Evolutionary conservation across 176 grass and related monocot species (phyloP).

Genomic region (Carex scoparia): DNA sequence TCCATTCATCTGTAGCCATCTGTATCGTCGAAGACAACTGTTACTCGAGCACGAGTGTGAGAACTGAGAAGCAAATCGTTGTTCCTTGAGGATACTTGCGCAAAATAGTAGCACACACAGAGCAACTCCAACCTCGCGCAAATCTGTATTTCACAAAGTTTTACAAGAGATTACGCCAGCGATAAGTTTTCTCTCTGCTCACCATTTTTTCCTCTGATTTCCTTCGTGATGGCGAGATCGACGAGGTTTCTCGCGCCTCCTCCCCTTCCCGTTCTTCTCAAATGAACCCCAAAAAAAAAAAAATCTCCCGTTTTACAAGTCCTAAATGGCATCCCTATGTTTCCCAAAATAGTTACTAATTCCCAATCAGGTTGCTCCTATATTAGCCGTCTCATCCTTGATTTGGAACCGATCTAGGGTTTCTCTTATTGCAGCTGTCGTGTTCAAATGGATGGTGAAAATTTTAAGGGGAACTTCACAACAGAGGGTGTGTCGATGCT

Average conservation of each 20-base stretch:
- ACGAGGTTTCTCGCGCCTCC: neutral
- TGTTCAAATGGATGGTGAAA: slow-evolving; percentile 42
- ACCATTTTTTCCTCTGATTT: neutral
- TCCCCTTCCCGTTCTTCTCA: neutral
- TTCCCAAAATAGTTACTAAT: neutral
- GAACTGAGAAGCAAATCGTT: neutral
- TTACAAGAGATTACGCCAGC: neutral
- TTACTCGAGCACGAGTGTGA: too few species aligned
- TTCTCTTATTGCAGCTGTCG: slow-evolving; percentile 22
- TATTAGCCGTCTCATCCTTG: neutral
- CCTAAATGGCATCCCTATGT: neutral
- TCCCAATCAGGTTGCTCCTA: neutral
- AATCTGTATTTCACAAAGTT: neutral
- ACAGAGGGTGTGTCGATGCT: slow-evolving; percentile 32
- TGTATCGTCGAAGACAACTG: too few species aligned
- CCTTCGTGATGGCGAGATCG: neutral
- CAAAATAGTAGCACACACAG: neutral
- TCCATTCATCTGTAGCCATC: too few species aligned
- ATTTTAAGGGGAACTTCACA: slow-evolving; percentile 36
- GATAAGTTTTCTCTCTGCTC: neutral
- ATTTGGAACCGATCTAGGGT: slow-evolving; percentile 60
- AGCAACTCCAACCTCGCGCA: neutral
- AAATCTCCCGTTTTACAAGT: neutral
- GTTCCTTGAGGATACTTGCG: neutral
- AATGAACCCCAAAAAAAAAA: neutral